A percentile compares a stretch with the other conserved stretches of the same genome.
Evolutionary conservation across 2,329 filamentous ascomycete genomes (phyloP).

Genomic region (Colletotrichum sp.): DNA sequence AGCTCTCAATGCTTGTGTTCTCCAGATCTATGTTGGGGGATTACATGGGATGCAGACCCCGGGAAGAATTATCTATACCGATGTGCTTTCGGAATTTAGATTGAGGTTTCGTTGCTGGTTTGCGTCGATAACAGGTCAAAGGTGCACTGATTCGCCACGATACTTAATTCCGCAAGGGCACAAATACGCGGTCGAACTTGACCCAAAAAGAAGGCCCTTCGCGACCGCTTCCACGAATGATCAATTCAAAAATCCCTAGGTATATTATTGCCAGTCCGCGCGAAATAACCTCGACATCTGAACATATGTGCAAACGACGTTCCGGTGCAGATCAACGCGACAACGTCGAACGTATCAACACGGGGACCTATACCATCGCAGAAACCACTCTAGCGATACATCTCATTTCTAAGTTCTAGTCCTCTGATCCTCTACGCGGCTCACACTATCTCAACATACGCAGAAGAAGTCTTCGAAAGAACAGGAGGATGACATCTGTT

Average conservation of each 20-base stretch:
- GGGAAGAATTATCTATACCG: no score
- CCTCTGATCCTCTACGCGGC: background rate
- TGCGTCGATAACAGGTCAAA: background rate
- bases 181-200: background rate
- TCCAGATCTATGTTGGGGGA: no score
- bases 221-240: background rate
- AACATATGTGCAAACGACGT: background rate
- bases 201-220: background rate
- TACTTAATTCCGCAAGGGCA: background rate
- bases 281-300: rapidly evolving
- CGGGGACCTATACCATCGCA: rapidly evolving
- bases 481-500: background rate
- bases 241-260: no score
- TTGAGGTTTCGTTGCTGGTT: no score
- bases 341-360: background rate
- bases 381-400: background rate
- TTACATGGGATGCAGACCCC: rapidly evolving
- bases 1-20: no score
- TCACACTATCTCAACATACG: background rate
- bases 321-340: background rate
- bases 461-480: background rate
- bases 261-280: background rate
- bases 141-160: background rate
- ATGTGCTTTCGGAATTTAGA: no score
- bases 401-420: background rate